Evolutionary conservation across 768 basidiomycete species (phyloP), one percentile per base, ranked within the genome.

Genomic region (Chalciporus chontae): DNA sequence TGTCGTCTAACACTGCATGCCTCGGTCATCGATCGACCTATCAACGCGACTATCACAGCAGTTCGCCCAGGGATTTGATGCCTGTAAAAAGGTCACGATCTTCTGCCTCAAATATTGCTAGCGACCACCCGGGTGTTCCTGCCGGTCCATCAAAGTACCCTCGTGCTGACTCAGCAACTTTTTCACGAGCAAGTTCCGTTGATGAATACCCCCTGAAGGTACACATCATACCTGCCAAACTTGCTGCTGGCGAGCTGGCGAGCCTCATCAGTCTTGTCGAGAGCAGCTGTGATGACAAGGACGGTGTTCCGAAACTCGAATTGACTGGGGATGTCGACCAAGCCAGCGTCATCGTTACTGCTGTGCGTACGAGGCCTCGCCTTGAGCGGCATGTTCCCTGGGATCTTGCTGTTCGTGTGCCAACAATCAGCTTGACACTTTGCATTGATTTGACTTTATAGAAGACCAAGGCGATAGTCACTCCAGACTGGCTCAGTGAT

Each of bases 371-470:
- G 81, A 73, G 74, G 56, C 77, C 77, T 52, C 77, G 90, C 2
- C 69, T 91, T 1, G 83, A 88, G 65, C 73, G 88, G 43, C 87
- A 90, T 65, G 45, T 91, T 13, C 58, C 74, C 26, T 85, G 84
- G 84, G 67, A 73, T 2, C 56, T 82, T 29, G 83, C 85, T 23
- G 88, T 89, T 62, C 63, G 84, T 72, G 40, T 29, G 15, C 43
- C 8, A 13, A 39, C 43, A n/a, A 21, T 19, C 40, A 24, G 15
- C 36, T 34, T n/a, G 14, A 24, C 27, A 11, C 13, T 39, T 18
- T 21, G 32, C 32, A 1, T 44, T 57, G 40, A 44, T 52, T 48
- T 26, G 31, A 40, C 24, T 37, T 5, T n/a, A 26, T 58, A 88
- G 85, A 78, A 75, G 70, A 72, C 72, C 29, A 90, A 85, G 58